These are phyloP conservation scores for Collybia mongolica DNA, from an alignment of 768 basidiomycete species.

Conservation along the genomic window DNA sequence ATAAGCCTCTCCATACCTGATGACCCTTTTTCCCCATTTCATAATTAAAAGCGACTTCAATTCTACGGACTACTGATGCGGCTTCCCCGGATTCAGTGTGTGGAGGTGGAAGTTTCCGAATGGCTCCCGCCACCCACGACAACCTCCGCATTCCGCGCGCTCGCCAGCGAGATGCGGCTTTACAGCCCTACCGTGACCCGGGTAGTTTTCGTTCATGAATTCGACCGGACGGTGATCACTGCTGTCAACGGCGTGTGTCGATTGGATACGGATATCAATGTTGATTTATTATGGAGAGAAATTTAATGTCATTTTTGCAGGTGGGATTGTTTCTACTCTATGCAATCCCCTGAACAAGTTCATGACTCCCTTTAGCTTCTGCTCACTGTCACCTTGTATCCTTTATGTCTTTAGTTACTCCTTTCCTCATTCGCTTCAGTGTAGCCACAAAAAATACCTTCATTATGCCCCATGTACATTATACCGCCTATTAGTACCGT, in stretches of 20 bases:
- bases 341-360: no score
- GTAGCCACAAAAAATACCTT: no score
- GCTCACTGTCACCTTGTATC: no score
- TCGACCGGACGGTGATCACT: slow-evolving; percentile 53
- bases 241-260: slow-evolving; percentile 33
- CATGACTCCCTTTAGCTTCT: no score
- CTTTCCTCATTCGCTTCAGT: no score
- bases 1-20: slow-evolving; percentile 6
- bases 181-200: slow-evolving; percentile 52
- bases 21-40: background rate
- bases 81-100: slow-evolving; percentile 46
- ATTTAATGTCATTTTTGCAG: slow-evolving; percentile 12
- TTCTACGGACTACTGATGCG: slow-evolving; percentile 62
- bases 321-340: no score
- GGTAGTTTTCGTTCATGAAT: slow-evolving; percentile 63
- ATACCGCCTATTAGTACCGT: no score
- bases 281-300: slow-evolving; percentile 34
- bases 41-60: slow-evolving; percentile 45
- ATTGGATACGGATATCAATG: slow-evolving; percentile 26
- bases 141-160: slow-evolving; percentile 52
- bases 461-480: no score
- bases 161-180: slow-evolving; percentile 58
- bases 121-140: slow-evolving; percentile 61
- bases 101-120: slow-evolving; percentile 64
- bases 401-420: no score